Conservation (phyloP, 2,329 filamentous ascomycete species). For the Sporothrix luriei region DNA sequence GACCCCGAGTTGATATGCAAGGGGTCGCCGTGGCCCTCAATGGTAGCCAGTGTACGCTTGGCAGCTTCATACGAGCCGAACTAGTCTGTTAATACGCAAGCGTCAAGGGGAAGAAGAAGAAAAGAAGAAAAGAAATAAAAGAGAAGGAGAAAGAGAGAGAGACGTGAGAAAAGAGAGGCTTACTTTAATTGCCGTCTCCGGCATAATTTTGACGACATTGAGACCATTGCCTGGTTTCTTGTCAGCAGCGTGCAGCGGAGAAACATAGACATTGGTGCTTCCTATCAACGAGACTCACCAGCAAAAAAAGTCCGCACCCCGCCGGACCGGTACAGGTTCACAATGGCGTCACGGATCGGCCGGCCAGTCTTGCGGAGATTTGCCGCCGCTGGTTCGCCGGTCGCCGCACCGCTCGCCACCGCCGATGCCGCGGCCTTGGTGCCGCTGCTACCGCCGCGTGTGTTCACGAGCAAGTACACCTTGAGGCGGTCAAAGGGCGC, state of each 20-base stretch:
- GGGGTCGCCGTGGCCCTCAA: conserved; percentile 87
- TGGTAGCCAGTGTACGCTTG: conserved; percentile 79
- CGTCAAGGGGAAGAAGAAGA: not conserved
- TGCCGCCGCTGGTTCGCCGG: conserved; percentile 65
- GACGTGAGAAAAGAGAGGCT: not conserved
- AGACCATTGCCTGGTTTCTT: conserved; percentile 76
- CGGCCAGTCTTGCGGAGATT: conserved; percentile 67
- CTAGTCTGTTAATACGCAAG: conserved; percentile 37
- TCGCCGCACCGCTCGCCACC: conserved; percentile 67
- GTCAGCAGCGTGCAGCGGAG: not conserved
- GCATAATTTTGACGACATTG: conserved; percentile 98
- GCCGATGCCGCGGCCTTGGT: conserved; percentile 34
- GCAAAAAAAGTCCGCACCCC: conserved; percentile 90
- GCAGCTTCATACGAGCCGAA: conserved; percentile 97
- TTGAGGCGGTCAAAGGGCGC: conserved; percentile 95
- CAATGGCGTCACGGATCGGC: conserved; percentile 72
- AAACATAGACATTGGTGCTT: not conserved
- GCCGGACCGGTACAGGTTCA: conserved; percentile 80
- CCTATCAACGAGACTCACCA: conserved; percentile 57
- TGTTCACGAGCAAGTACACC: conserved; percentile 95
- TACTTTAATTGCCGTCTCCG: conserved; percentile 90
- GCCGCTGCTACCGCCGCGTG: conserved; percentile 51
- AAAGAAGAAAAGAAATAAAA: not conserved
- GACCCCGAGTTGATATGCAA: conserved; percentile 78
- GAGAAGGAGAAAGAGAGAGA: not conserved